Evolutionary conservation across 257 asterid species (phyloP), one percentile per base, ranked within the genome.

Genomic region (Scutellaria baicalensis): DNA sequence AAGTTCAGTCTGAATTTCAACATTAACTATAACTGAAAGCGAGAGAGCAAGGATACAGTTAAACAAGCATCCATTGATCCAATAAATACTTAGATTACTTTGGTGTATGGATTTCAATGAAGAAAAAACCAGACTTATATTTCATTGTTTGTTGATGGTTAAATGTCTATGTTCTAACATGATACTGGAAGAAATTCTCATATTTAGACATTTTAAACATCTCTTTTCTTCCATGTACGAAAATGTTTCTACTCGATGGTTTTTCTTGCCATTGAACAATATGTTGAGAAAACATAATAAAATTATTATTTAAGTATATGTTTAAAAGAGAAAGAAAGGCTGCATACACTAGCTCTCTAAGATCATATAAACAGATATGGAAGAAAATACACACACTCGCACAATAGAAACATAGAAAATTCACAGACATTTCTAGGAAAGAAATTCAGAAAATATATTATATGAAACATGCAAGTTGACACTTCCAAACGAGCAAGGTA

Each of bases 101-200:
- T 2, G 54, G 16, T 6, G 36, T 40, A 18, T 6, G 36, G 31
- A 18, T 43, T 59, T 56, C 14, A 54, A 36, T 50, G 44, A 42
- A 70, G 39, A 9, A 70, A 75, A 56, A 39, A 31, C 64, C 61
- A 68, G 45, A 33, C 40, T 59, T 51, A 70, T 31, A 11, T 35
- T 69, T 11, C 43, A 16, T 12, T 8, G 18, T 11, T 57, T 63
- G 68, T 59, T n/a, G 66, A 44, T 52, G 12, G 49, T 44, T 51
- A 52, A 47, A 18, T 61, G 9, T 6, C 9, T 10, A 55, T 2
- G 21, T 49, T 45, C 44, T 16, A 27, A 18, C 50, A 39, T 12
- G 20, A n/a, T 12, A 21, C 21, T 35, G 60, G 55, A 14, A 66
- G 7, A 50, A 50, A 33, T 23, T 40, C 36, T 59, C 54, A 14